Percentiles rank a stretch among this genome's conserved stretches.
These are phyloP conservation scores for Saturnispora mendoncae DNA, from an alignment of 805 yeast species.

Conservation along the genomic window DNA sequence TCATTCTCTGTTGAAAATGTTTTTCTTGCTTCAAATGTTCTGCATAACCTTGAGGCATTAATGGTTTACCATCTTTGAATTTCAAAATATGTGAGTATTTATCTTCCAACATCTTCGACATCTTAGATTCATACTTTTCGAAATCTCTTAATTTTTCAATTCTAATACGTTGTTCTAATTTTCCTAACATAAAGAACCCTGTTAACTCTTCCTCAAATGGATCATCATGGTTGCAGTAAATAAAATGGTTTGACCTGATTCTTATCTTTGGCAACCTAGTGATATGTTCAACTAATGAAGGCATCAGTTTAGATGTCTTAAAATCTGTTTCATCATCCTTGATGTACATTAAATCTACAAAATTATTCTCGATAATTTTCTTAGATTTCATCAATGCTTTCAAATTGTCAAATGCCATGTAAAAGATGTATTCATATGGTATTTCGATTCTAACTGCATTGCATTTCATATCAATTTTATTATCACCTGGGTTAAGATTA, in stretches of 20 bases:
- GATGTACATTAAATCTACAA: conserved; percentile 20
- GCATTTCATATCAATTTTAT: conserved; percentile 14
- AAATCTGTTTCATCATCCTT: conserved; percentile 22
- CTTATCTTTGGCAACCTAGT: conserved; percentile 47
- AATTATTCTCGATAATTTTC: conserved; percentile 39
- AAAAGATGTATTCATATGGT: conserved; percentile 72
- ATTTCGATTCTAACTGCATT: conserved; percentile 31
- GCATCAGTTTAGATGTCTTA: conserved; percentile 25
- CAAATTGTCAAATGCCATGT: conserved; percentile 72
- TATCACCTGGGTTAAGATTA: conserved; percentile 9
- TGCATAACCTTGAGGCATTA: conserved; percentile 9
- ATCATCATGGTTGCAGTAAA: conserved; percentile 74
- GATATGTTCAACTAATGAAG: conserved; percentile 31
- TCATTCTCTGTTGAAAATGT: neutral
- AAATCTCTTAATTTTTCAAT: conserved; percentile 34
- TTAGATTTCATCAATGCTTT: conserved; percentile 63
- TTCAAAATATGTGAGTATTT: conserved; percentile 23
- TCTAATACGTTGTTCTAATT: conserved; percentile 55
- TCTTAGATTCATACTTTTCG: conserved; percentile 16
- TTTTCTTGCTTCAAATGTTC: neutral
- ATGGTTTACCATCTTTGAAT: conserved; percentile 14
- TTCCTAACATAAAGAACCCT: conserved; percentile 56
- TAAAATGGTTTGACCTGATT: conserved; percentile 45
- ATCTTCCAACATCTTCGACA: conserved; percentile 24
- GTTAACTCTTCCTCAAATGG: conserved; percentile 76